Percentiles rank a stretch among this genome's conserved stretches.
Conservation (phyloP, 2,329 filamentous ascomycete genomes). For the Fusarium hainanense region DNA sequence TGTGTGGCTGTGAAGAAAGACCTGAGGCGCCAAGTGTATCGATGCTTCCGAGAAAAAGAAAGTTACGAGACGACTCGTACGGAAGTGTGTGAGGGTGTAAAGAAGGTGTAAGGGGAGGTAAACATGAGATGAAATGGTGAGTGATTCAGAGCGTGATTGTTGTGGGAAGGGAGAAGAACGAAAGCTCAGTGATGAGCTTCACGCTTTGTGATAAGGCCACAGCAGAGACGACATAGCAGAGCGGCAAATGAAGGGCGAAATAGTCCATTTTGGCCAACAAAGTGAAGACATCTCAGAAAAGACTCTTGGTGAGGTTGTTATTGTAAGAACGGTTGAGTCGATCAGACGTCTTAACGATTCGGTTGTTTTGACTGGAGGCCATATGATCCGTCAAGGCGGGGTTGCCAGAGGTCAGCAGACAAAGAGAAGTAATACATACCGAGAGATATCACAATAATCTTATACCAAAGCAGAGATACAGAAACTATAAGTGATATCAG, state of each 20-base stretch:
- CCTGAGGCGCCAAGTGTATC: background rate
- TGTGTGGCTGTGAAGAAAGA: background rate
- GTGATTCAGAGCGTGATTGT: slow-evolving; percentile 8
- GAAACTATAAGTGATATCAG: background rate
- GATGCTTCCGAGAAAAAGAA: background rate
- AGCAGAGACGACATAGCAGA: background rate
- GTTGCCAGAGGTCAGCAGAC: slow-evolving; percentile 31
- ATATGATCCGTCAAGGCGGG: slow-evolving; percentile 31
- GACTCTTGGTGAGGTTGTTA: background rate
- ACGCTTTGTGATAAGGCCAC: background rate
- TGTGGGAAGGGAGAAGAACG: background rate
- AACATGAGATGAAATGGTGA: background rate
- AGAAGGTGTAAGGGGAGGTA: background rate
- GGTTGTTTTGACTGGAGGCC: slow-evolving; percentile 1
- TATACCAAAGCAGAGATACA: background rate
- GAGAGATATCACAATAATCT: background rate
- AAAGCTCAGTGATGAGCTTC: background rate
- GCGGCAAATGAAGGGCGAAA: background rate
- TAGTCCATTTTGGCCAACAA: background rate
- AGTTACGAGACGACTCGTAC: too few relatives aligned
- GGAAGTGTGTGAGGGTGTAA: background rate
- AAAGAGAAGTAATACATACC: slow-evolving; percentile 17
- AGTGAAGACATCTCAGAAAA: background rate
- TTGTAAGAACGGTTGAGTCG: background rate
- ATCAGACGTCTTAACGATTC: background rate